Conservation (phyloP, 176 grass and related monocot genomes). For the Aechmea fasciata region DNA sequence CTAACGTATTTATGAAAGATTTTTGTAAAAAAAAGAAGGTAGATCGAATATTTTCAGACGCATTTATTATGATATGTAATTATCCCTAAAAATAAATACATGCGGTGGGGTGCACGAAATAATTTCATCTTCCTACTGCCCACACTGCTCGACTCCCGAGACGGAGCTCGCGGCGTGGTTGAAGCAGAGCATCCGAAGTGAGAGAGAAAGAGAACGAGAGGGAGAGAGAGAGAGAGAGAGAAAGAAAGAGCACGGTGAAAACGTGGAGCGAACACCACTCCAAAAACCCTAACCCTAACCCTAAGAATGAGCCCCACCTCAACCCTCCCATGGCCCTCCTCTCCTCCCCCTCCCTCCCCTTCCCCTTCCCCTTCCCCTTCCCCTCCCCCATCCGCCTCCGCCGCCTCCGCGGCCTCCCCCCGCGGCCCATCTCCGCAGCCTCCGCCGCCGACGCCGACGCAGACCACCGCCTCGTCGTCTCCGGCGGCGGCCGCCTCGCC, state of each 20-base stretch:
- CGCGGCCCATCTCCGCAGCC: background rate
- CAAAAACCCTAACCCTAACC: background rate
- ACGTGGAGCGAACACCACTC: background rate
- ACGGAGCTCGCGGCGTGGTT: no score
- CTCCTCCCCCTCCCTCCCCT: background rate
- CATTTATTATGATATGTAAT: no score
- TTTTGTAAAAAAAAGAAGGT: no score
- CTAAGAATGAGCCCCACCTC: background rate
- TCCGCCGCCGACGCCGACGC: background rate
- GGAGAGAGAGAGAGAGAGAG: background rate
- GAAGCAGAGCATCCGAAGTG: background rate
- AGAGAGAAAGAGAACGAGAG: background rate
- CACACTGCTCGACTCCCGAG: no score
- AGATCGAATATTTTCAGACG: no score
- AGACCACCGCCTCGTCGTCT: conserved; percentile 2
- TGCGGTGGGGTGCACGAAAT: no score
- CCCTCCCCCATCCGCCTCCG: background rate
- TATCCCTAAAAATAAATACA: no score
- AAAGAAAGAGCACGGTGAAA: background rate
- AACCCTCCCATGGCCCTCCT: background rate
- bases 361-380: background rate
- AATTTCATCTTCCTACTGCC: no score
- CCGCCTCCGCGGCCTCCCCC: background rate
- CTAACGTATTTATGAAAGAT: no score
- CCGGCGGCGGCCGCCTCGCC: conserved; percentile 10